These are phyloP conservation scores for Aphanomyces astaci DNA, from an alignment of 352 stramenopile species.

Conservation along the genomic window DNA sequence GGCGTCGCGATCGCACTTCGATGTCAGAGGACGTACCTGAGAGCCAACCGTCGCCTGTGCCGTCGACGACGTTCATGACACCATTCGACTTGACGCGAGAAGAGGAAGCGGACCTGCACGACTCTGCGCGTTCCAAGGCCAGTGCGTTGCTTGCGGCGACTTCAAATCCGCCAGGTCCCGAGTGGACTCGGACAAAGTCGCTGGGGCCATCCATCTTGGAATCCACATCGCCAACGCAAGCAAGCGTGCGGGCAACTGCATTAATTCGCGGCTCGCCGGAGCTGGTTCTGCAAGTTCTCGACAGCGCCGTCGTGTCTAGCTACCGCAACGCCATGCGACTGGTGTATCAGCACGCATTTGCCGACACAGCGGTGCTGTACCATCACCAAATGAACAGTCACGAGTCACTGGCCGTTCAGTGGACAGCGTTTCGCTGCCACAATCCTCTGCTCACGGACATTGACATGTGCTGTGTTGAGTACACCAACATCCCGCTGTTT, in stretches of 20 bases:
- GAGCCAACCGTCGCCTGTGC: background rate
- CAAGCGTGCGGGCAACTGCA: conserved; percentile 51
- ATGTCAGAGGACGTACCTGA: background rate
- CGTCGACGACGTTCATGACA: conserved; percentile 34
- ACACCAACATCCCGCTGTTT: conserved; percentile 27
- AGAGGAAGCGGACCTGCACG: conserved; percentile 29
- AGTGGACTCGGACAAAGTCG: conserved; percentile 18
- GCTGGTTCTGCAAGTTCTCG: conserved; percentile 50
- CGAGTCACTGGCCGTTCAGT: conserved; percentile 58
- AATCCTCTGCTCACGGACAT: conserved; percentile 59
- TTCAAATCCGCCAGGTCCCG: background rate
- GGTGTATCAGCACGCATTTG: conserved; percentile 61
- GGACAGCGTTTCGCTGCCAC: conserved; percentile 55
- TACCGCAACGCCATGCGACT: conserved; percentile 67
- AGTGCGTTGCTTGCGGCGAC: background rate
- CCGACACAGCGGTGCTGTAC: conserved; percentile 68
- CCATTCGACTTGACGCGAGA: conserved; percentile 43
- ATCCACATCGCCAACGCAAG: conserved; percentile 20
- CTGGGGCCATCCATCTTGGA: background rate
- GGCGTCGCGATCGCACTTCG: background rate
- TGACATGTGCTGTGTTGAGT: conserved; percentile 67
- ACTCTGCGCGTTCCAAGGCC: conserved; percentile 4
- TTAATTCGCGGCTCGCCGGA: conserved; percentile 46
- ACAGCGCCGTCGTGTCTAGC: conserved; percentile 42
- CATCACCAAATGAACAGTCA: conserved; percentile 31